phyloP scores from a whole-genome alignment of 2,329 filamentous ascomycete genomes.

The Blumeria hordei region DNA sequence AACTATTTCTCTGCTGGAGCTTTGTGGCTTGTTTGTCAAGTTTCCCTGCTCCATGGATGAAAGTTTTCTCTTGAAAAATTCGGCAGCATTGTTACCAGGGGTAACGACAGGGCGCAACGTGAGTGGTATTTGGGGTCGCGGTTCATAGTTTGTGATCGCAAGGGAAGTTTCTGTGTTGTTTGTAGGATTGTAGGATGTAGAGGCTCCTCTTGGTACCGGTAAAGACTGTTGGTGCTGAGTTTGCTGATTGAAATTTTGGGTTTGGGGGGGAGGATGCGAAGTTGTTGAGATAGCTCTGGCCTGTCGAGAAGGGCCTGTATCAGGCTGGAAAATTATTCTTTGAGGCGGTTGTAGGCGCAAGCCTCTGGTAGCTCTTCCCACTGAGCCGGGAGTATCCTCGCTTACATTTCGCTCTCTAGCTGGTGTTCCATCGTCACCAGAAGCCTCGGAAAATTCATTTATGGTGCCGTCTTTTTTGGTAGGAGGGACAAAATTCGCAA shows the following conservation, averaged over 20 bases:
- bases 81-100: slow-evolving; percentile 45
- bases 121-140: slow-evolving; percentile 33
- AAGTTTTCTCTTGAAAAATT: slow-evolving; percentile 36
- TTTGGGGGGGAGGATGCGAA: slow-evolving; percentile 12
- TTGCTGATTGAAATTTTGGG: slow-evolving; percentile 9
- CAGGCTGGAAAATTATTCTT: slow-evolving; percentile 64
- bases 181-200: slow-evolving; percentile 25
- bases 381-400: slow-evolving; percentile 26
- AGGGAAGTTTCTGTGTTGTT: slow-evolving; percentile 31
- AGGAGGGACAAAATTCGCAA: slow-evolving; percentile 45
- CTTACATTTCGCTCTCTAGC: slow-evolving; percentile 25
- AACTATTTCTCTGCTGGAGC: slow-evolving; percentile 26
- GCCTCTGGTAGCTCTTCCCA: slow-evolving; percentile 34
- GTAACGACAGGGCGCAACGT: slow-evolving; percentile 51
- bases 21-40: slow-evolving; percentile 5
- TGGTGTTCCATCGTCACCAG: slow-evolving; percentile 34
- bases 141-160: slow-evolving; percentile 45
- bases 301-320: slow-evolving; percentile 39
- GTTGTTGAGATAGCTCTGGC: slow-evolving; percentile 31
- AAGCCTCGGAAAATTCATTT: slow-evolving; percentile 33
- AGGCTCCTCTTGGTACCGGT: slow-evolving; percentile 15
- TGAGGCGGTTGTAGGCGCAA: slow-evolving; percentile 67
- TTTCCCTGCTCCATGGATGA: slow-evolving; percentile 14
- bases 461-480: slow-evolving; percentile 19
- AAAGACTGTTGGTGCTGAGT: slow-evolving; percentile 7